Conservation (phyloP, 1,284 basidiomycete species). For the Malassezia furfur region DNA sequence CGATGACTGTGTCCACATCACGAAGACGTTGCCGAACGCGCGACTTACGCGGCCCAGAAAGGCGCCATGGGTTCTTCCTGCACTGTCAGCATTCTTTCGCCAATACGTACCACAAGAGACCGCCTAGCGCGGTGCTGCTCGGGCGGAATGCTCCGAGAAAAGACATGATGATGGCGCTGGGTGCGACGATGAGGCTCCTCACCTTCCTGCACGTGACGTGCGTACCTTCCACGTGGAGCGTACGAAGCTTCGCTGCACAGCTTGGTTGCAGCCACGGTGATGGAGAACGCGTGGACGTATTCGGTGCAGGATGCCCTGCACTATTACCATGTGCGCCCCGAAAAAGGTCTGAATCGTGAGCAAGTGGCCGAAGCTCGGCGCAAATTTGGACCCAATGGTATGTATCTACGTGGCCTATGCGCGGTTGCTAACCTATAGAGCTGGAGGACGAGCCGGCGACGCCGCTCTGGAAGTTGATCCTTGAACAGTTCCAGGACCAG, state of each 20-base stretch:
- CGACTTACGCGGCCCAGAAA: slow-evolving; percentile 80
- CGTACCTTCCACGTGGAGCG: slow-evolving; percentile 10
- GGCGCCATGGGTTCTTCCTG: slow-evolving; percentile 90
- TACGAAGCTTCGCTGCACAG: not conserved
- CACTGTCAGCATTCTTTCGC: slow-evolving; percentile 2
- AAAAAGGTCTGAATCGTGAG: slow-evolving; percentile 29
- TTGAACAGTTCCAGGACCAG: slow-evolving; percentile 74
- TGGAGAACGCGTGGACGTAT: slow-evolving; percentile 43
- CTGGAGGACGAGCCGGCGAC: slow-evolving; percentile 81
- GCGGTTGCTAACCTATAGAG: slow-evolving; percentile 1
- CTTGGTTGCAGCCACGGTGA: slow-evolving; percentile 10
- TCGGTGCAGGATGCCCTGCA: slow-evolving; percentile 33
- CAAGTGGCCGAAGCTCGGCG: slow-evolving; percentile 27
- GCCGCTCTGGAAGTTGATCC: slow-evolving; percentile 81
- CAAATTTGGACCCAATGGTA: slow-evolving; percentile 32
- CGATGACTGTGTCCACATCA: slow-evolving; percentile 85
- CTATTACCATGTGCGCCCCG: slow-evolving; percentile 26
- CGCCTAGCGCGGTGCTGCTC: slow-evolving; percentile 59
- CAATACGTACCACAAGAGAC: slow-evolving; percentile 63
- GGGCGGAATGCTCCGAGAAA: slow-evolving; percentile 57
- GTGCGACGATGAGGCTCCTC: not conserved
- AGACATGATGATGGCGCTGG: slow-evolving; percentile 21
- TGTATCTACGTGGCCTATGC: not conserved
- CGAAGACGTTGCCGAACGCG: slow-evolving; percentile 79
- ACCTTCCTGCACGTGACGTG: not conserved